Base-by-base conservation (phyloP, 352 stramenopile species). In the Phytophthora podocarpi region DNA sequence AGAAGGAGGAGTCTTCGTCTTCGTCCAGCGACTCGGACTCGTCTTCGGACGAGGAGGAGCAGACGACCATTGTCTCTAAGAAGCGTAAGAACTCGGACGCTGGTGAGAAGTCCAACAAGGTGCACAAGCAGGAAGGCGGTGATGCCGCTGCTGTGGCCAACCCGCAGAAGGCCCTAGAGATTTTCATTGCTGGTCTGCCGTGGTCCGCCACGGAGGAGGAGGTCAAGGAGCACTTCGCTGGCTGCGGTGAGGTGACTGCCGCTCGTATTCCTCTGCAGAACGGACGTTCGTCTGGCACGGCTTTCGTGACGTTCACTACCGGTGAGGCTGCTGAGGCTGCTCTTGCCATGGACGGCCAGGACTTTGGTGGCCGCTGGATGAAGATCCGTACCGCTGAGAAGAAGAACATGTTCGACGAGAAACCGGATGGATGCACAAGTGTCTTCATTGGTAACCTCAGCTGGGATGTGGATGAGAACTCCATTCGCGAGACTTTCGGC, bases 371-470 rank as follows among this genome's bases (percentile, higher is more conserved):
- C 1, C 87, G 95, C 16, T 99, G 96, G 95, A 89, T 99, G 71
- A 98, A 97, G 69, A 98, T 99, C 68, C 79, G 82, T 37, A 88
- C 83, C n/a, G 78, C 82, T 10, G 84, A 90, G 63, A 87, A 89
- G 71, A 95, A 91, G 61, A 88, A 91, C 56, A 82, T 89, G 72
- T 78, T 88, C 31, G 86, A 93, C 37, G 72, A 97, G 62, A 99
- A 98, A 78, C 86, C 95, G 21, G 93, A 98, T 58, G 91, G 90
- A 40, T 99, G 96, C 76, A 91, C 86, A 0, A 99, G 96, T 31
- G 81, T 99, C 15, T 99, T 99, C 76, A 91, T 99, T 37, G 98
- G 97, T 27, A 99, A 99, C 78, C 78, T 99, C 13, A 87, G 93
- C 23, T 99, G 93, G 90, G 85, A 99, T 50, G 86, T 99, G 30